Conservation (phyloP, 306 rosid genomes). For the Inga leiocalycina region DNA sequence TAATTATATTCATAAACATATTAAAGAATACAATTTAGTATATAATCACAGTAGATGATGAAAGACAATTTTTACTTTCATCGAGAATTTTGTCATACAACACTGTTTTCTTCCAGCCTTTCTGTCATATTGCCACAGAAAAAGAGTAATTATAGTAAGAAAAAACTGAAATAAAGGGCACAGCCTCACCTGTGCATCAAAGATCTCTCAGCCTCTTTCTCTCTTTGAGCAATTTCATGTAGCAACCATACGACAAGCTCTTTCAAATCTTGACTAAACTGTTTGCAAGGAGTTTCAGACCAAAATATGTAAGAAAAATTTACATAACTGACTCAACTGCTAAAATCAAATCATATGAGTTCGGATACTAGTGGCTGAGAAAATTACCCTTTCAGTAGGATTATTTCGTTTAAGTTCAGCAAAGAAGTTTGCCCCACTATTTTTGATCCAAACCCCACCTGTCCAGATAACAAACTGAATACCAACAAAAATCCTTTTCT, state of each 20-base stretch:
- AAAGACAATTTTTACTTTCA: neutral
- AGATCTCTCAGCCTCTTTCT: slow-evolving; percentile 48
- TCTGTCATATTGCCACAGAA: neutral
- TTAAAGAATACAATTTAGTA: neutral
- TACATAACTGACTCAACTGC: no score
- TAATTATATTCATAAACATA: neutral
- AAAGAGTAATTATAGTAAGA: neutral
- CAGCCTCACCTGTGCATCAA: slow-evolving; percentile 47
- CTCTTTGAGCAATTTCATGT: slow-evolving; percentile 43
- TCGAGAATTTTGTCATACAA: neutral
- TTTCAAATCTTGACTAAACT: neutral
- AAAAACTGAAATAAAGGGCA: slow-evolving; percentile 12
- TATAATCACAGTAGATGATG: neutral
- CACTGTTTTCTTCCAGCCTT: slow-evolving; percentile 2
- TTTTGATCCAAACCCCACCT: slow-evolving; percentile 43
- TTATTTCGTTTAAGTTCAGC: slow-evolving; percentile 23
- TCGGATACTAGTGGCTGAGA: no score
- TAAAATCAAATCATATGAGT: no score
- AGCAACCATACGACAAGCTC: slow-evolving; percentile 17
- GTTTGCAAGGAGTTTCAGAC: neutral
- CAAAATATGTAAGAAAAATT: no score
- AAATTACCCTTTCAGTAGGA: slow-evolving; percentile 31
- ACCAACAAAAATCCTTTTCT: slow-evolving; percentile 36
- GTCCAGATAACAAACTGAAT: slow-evolving; percentile 47
- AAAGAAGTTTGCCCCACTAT: slow-evolving; percentile 43